Evolutionary conservation across 805 yeast species (phyloP).

Genomic region (Yamadazyma sp.): DNA sequence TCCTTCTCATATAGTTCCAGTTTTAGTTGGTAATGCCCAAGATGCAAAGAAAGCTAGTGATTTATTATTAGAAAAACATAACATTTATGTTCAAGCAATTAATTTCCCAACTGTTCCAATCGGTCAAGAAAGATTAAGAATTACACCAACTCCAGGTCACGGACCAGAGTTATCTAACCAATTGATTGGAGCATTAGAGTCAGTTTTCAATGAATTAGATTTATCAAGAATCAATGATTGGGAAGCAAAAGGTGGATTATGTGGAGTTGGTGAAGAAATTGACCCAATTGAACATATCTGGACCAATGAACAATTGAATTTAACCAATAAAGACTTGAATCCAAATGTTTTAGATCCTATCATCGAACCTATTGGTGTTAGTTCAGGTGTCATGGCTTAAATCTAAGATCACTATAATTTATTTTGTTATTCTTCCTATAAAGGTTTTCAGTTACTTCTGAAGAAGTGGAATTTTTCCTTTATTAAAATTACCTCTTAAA

Average conservation of each 20-base stretch:
- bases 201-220: conserved; percentile 70
- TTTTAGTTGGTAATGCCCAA: conserved; percentile 90
- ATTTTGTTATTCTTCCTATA: background rate
- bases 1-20: conserved; percentile 96
- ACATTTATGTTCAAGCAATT: conserved; percentile 95
- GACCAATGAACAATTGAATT: conserved; percentile 76
- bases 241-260: conserved; percentile 79
- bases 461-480: background rate
- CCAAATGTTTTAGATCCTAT: conserved; percentile 64
- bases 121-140: conserved; percentile 93
- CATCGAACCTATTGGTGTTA: conserved; percentile 61
- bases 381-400: conserved; percentile 54
- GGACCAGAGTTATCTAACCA: conserved; percentile 69
- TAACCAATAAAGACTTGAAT: conserved; percentile 62
- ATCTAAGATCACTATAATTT: too few relatives aligned
- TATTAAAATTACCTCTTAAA: too few relatives aligned
- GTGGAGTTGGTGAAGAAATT: conserved; percentile 74
- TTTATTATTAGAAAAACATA: conserved; percentile 74
- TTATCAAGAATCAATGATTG: conserved; percentile 77
- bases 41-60: conserved; percentile 92
- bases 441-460: background rate
- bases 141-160: conserved; percentile 99
- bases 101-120: conserved; percentile 97
- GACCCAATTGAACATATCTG: conserved; percentile 65
- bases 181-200: conserved; percentile 74